Evolutionary conservation across 2,329 filamentous ascomycete species (phyloP).

Genomic region (Neopestalotiopsis sp.): DNA sequence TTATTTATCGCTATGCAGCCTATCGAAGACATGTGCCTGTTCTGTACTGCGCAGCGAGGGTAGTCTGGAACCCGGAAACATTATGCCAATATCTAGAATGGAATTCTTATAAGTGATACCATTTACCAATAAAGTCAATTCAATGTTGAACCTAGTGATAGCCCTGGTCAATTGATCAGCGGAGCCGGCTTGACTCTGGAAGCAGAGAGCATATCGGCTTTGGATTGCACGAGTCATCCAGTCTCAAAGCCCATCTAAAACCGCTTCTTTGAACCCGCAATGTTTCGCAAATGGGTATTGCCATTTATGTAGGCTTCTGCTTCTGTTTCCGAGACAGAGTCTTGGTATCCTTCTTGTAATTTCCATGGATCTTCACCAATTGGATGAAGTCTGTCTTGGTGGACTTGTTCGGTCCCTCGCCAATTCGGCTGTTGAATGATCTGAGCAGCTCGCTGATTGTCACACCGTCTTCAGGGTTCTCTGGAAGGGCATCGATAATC

Average conservation of each 20-base stretch:
- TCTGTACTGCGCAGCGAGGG: no score
- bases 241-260: background rate
- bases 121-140: background rate
- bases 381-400: constrained; percentile 61
- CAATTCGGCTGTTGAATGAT: constrained; percentile 58
- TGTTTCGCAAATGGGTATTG: background rate
- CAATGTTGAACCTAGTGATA: background rate
- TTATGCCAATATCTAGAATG: background rate
- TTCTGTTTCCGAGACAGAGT: constrained; percentile 47
- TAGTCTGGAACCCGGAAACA: background rate
- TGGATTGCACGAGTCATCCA: background rate
- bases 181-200: background rate
- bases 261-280: background rate
- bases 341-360: constrained; percentile 61
- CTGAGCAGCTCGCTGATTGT: constrained; percentile 58
- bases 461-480: constrained; percentile 53
- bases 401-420: constrained; percentile 56
- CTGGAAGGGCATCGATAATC: constrained; percentile 58
- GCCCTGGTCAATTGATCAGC: background rate
- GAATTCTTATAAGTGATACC: background rate
- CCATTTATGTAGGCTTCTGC: background rate
- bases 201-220: no score
- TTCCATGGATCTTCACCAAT: constrained; percentile 60
- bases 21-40: no score
- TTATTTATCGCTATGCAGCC: no score